Evolutionary conservation across 805 yeast genomes (phyloP).

Genomic region (Suhomyces vadensis): DNA sequence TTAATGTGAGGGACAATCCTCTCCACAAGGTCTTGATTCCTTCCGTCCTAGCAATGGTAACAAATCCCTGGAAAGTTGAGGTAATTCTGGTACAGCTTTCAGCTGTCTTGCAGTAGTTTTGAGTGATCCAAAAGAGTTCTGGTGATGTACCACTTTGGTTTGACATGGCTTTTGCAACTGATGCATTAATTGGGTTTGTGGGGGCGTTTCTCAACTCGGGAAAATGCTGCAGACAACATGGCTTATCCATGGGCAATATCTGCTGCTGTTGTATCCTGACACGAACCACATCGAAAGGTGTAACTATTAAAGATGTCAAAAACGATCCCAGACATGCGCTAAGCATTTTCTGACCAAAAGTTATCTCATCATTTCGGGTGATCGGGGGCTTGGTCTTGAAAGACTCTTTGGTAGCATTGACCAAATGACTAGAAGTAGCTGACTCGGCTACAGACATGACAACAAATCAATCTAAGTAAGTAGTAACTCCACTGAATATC

Average conservation of each 20-base stretch:
- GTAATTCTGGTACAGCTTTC: constrained; percentile 50
- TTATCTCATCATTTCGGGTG: constrained; percentile 27
- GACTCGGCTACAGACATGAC: background rate
- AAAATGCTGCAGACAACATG: constrained; percentile 27
- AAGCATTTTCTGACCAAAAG: constrained; percentile 64
- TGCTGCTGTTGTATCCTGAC: constrained; percentile 79
- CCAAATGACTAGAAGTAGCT: background rate
- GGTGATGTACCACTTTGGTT: constrained; percentile 13
- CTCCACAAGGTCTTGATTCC: constrained; percentile 83
- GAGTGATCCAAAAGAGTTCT: constrained; percentile 36
- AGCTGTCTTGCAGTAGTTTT: constrained; percentile 37
- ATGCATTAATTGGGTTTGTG: background rate
- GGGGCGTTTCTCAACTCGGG: constrained; percentile 10
- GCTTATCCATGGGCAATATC: constrained; percentile 38
- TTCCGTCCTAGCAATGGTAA: constrained; percentile 65
- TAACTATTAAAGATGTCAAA: constrained; percentile 68
- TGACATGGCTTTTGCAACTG: background rate
- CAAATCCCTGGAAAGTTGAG: constrained; percentile 76
- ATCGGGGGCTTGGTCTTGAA: background rate
- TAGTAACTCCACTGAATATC: too few species aligned
- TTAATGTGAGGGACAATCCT: constrained; percentile 76
- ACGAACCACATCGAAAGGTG: constrained; percentile 81
- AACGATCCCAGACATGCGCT: constrained; percentile 79
- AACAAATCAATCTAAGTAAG: too few species aligned
- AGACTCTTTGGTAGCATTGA: background rate